Conservation (phyloP, 495 filamentous ascomycete species). For the Talaromyces proteolyticus region DNA sequence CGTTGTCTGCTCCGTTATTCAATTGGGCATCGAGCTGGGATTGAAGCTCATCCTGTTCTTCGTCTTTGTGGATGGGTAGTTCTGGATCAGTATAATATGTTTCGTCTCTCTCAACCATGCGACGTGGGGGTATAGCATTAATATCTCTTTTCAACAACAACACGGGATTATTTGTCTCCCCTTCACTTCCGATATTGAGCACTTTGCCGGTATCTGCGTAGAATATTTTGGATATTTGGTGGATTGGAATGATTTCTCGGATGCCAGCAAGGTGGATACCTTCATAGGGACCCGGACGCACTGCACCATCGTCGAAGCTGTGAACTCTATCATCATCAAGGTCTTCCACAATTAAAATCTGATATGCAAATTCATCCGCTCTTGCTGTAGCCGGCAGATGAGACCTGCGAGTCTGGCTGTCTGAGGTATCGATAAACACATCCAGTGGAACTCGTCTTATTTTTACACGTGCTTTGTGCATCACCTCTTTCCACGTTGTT, state of each 20-base stretch:
- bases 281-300: constrained; percentile 59
- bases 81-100: constrained; percentile 18
- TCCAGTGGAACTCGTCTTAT: constrained; percentile 56
- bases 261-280: constrained; percentile 72
- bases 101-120: constrained; percentile 53
- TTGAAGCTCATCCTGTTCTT: constrained; percentile 46
- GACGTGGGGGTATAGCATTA: constrained; percentile 64
- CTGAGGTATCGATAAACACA: constrained; percentile 18
- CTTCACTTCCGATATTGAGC: constrained; percentile 76
- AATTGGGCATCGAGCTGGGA: constrained; percentile 66
- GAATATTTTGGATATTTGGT: constrained; percentile 93
- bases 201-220: constrained; percentile 96
- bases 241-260: constrained; percentile 76
- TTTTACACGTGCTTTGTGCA: constrained; percentile 87
- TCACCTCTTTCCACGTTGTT: constrained; percentile 94
- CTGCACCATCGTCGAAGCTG: constrained; percentile 61
- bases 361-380: constrained; percentile 76
- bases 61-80: constrained; percentile 7
- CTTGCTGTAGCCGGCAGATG: constrained; percentile 44
- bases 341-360: constrained; percentile 86
- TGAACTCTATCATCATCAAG: constrained; percentile 88
- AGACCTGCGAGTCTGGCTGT: constrained; percentile 6
- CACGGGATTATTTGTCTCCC: constrained; percentile 78
- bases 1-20: constrained; percentile 33
- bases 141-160: constrained; percentile 81